Conservation (phyloP, 2,329 filamentous ascomycete genomes). For the Trichoderma koningiopsis region DNA sequence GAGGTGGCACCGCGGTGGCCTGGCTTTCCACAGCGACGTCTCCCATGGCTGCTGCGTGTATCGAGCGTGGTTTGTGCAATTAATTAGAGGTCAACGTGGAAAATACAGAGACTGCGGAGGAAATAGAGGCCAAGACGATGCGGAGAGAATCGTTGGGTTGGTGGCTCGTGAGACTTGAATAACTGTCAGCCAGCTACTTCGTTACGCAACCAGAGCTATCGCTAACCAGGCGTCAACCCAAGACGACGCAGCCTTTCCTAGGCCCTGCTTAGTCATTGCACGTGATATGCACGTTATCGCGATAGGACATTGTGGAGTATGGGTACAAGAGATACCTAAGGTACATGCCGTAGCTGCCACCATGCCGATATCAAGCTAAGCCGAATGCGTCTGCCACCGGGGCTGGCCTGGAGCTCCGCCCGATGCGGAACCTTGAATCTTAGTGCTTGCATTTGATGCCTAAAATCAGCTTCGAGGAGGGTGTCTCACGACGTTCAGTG, state of each 20-base stretch:
- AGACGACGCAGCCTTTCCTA: conserved; percentile 26
- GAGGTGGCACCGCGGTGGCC: conserved; percentile 70
- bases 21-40: conserved; percentile 85
- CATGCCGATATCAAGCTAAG: not conserved
- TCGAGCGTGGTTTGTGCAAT: not conserved
- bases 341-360: not conserved
- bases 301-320: not conserved
- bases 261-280: conserved; percentile 28
- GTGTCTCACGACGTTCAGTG: not conserved
- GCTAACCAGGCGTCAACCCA: conserved; percentile 25
- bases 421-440: conserved; percentile 2
- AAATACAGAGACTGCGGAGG: not conserved
- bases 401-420: not conserved
- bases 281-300: conserved; percentile 19
- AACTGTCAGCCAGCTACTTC: conserved; percentile 24
- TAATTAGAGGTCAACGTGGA: not conserved
- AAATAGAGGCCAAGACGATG: not conserved
- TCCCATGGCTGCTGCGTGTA: conserved; percentile 63
- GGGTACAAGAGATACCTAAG: not conserved
- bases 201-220: conserved; percentile 25
- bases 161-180: not conserved
- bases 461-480: conserved; percentile 4
- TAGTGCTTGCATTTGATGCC: conserved; percentile 23
- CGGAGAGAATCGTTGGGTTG: not conserved
- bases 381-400: not conserved